phyloP scores from a whole-genome alignment of 345 rosid genomes.

The Dipteronia sinensis region DNA sequence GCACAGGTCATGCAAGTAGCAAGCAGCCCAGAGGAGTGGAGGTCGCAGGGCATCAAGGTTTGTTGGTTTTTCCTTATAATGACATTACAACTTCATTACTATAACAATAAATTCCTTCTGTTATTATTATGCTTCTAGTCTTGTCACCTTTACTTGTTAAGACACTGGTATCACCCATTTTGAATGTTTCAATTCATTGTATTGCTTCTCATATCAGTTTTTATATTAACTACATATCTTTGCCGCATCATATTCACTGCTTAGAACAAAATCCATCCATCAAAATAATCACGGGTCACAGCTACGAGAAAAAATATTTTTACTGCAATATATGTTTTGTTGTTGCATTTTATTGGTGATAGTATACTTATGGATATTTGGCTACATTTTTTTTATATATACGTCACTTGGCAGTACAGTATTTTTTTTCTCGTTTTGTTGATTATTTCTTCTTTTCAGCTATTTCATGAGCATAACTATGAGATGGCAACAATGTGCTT shows the following conservation, averaged over 20 bases:
- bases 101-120: neutral
- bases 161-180: neutral
- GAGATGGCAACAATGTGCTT: slow-evolving; percentile 46
- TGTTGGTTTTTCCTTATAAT: neutral
- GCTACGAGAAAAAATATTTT: neutral
- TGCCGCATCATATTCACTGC: neutral
- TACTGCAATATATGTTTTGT: neutral
- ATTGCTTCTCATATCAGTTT: neutral
- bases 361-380: neutral
- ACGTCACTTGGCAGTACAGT: neutral
- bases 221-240: too few species aligned
- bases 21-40: slow-evolving; percentile 55
- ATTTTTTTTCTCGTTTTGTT: neutral
- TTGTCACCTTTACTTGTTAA: neutral
- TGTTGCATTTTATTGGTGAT: neutral
- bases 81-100: neutral
- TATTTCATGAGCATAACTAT: slow-evolving; percentile 39
- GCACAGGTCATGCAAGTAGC: slow-evolving; percentile 46
- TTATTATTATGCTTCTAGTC: neutral
- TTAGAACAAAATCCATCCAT: neutral
- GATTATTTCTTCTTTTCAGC: slow-evolving; percentile 29
- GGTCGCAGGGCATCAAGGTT: slow-evolving; percentile 49
- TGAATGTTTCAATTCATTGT: neutral
- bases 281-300: neutral
- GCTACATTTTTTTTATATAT: neutral